Percentiles rank a stretch among this genome's conserved stretches.
These are phyloP conservation scores for Leishmania lainsoni DNA, from an alignment of 208 protist genomes.

Conservation along the genomic window DNA sequence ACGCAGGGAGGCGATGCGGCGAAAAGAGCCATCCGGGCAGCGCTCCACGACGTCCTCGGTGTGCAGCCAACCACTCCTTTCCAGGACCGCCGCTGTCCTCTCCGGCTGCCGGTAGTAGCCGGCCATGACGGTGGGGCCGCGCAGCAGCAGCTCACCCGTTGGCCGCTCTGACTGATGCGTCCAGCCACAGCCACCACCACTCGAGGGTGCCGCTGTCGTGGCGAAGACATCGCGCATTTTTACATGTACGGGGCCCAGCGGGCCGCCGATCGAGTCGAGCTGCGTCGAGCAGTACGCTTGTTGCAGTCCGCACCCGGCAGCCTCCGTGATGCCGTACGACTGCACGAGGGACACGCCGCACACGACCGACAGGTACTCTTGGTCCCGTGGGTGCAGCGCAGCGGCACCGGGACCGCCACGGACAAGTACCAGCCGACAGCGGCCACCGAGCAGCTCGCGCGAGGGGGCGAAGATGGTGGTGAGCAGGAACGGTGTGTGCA, in stretches of 20 bases:
- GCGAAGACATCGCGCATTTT: conserved; percentile 81
- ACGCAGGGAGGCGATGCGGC: conserved; percentile 63
- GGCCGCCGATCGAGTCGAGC: conserved; percentile 44
- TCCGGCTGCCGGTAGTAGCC: conserved; percentile 88
- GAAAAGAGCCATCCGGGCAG: conserved; percentile 48
- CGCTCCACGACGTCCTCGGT: conserved; percentile 77
- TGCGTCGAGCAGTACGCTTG: conserved; percentile 35
- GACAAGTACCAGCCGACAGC: conserved; percentile 52
- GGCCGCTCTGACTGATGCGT: conserved; percentile 36
- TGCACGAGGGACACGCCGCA: conserved; percentile 63
- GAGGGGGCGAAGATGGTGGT: conserved; percentile 75
- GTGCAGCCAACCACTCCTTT: conserved; percentile 65
- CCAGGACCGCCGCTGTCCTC: conserved; percentile 63
- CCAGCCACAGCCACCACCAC: conserved; percentile 16
- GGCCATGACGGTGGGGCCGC: conserved; percentile 57
- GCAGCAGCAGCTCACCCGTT: conserved; percentile 73
- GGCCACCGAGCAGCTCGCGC: conserved; percentile 73
- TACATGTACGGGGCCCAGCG: conserved; percentile 66
- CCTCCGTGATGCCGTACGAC: conserved; percentile 55
- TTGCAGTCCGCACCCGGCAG: conserved; percentile 43
- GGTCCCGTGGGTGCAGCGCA: conserved; percentile 49
- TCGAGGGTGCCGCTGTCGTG: neutral
- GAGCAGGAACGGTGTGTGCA: conserved; percentile 81
- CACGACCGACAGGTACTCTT: conserved; percentile 76
- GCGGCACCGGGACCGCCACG: conserved; percentile 22